Evolutionary conservation across 441 rosid species (phyloP).

Genomic region (Syzygium malaccense): DNA sequence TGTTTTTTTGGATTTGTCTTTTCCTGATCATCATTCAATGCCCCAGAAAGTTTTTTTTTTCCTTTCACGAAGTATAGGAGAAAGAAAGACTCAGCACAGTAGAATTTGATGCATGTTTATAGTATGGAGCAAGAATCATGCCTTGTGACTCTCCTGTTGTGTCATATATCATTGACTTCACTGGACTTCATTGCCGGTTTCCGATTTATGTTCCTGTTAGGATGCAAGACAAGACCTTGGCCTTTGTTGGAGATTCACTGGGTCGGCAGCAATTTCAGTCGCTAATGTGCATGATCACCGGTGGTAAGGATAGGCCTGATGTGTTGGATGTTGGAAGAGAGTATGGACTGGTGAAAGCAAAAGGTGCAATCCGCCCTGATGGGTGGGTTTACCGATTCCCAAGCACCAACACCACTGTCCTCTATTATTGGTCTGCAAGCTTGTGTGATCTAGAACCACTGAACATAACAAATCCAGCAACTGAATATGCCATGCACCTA

Average conservation of each 20-base stretch:
- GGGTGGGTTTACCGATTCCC: slow-evolving; percentile 90
- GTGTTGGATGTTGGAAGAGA: slow-evolving; percentile 67
- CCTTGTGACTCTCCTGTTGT: background rate
- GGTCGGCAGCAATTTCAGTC: slow-evolving; percentile 96
- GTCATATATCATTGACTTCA: background rate
- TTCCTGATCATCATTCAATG: background rate
- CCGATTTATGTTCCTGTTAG: slow-evolving; percentile 21
- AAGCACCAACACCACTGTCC: slow-evolving; percentile 69
- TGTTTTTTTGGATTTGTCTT: background rate
- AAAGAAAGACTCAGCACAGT: background rate
- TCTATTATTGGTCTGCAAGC: slow-evolving; percentile 83
- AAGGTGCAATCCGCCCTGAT: slow-evolving; percentile 59
- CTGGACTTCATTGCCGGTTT: background rate
- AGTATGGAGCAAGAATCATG: background rate
- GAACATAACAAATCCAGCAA: slow-evolving; percentile 33
- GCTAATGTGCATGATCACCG: slow-evolving; percentile 87
- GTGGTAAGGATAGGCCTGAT: slow-evolving; percentile 47
- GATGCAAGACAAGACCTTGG: slow-evolving; percentile 79
- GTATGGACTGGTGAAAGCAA: slow-evolving; percentile 53
- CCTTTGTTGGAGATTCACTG: slow-evolving; percentile 94
- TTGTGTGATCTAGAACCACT: slow-evolving; percentile 74
- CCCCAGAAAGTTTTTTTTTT: background rate
- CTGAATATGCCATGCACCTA: slow-evolving; percentile 88
- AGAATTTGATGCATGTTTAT: background rate
- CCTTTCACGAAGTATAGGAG: background rate